Percentiles rank a stretch among this genome's conserved stretches.
These are phyloP conservation scores for Triticum turgidum DNA, from an alignment of 176 grass and related monocot genomes.

Conservation along the genomic window DNA sequence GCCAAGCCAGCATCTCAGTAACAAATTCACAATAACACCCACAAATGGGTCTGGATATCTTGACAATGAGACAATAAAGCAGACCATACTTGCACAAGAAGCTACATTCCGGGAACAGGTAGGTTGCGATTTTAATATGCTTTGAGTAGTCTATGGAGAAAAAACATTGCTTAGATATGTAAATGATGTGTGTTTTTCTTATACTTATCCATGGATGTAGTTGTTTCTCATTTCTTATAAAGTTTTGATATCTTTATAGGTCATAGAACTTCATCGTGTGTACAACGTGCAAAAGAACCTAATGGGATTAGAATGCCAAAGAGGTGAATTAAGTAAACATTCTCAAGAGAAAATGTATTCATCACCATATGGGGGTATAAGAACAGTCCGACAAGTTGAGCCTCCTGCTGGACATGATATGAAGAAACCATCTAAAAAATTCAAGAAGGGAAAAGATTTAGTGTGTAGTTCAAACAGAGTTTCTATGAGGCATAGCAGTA, in stretches of 20 bases:
- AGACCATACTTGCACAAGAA: conserved; percentile 80
- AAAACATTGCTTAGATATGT: conserved; percentile 5
- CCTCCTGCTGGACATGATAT: conserved; percentile 8
- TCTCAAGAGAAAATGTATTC: conserved; percentile 38
- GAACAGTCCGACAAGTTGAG: conserved; percentile 19
- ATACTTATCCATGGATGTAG: not conserved
- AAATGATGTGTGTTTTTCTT: not conserved
- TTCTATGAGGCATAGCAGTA: conserved; percentile 24
- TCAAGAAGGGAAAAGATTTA: conserved; percentile 31
- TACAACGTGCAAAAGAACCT: conserved; percentile 80
- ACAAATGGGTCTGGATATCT: conserved; percentile 45
- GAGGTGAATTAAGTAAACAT: conserved; percentile 30
- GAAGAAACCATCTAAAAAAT: conserved; percentile 27
- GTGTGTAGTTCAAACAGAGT: conserved; percentile 30
- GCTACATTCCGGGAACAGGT: conserved; percentile 81
- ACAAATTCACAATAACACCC: conserved; percentile 38
- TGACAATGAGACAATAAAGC: conserved; percentile 70
- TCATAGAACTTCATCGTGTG: conserved; percentile 75
- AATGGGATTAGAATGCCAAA: conserved; percentile 53
- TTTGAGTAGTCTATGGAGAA: not conserved
- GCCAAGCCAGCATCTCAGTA: conserved; percentile 27
- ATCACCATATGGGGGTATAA: conserved; percentile 32
- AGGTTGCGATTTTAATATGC: not conserved
- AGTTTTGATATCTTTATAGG: conserved; percentile 40
- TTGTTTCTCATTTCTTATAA: conserved; percentile 34